Base-by-base conservation (phyloP, 805 yeast species). In the Hanseniaspora vineae region DNA sequence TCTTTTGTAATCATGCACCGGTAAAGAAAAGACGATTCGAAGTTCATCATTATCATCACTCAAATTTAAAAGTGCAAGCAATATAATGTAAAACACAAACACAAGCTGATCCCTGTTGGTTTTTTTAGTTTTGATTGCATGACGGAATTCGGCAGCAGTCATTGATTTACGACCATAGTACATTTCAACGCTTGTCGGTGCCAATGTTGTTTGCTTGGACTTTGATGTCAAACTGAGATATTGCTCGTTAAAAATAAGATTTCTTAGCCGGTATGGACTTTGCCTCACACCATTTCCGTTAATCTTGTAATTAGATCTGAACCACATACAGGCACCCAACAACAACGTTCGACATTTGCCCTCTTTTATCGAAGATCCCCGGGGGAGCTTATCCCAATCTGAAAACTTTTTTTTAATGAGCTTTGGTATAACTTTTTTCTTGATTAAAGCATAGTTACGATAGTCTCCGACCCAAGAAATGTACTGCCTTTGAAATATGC, bases 271-370 rank as follows among this genome's bases (percentile, higher is more conserved):
- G 9, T 48, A 35, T 17, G 50, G 49, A 29, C 55, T 54, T 39
- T 59, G 65, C 15, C 65, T 47, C 31, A 58, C 56, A 13, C 64
- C 63, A 43, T 55, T 57, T 17, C 54, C 49, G 48, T 59, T 58
- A 11, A 58, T 52, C 42, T 55, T 49, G 40, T 54, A 60, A 45
- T 57, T 46, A 1, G 54, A 40, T 44, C 60, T 48, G 46, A 54
- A 60, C 65, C 65, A 60, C 19, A 46, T 42, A 1, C 55, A 48
- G 12, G 58, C 44, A 1, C 65, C 65, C 6, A 58, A 35, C 6
- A 59, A 31, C 9, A 58, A 35, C 1, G 60, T 58, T 20, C 53
- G 37, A 3, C 54, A 19, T 46, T 46, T 37, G 6, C 45, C 35
- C 1, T 32, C 42, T 5, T 29, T 14, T 17, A 31, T 23, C n/a